phyloP scores from a whole-genome alignment of 306 rosid genomes.

The Castanea crenata region DNA sequence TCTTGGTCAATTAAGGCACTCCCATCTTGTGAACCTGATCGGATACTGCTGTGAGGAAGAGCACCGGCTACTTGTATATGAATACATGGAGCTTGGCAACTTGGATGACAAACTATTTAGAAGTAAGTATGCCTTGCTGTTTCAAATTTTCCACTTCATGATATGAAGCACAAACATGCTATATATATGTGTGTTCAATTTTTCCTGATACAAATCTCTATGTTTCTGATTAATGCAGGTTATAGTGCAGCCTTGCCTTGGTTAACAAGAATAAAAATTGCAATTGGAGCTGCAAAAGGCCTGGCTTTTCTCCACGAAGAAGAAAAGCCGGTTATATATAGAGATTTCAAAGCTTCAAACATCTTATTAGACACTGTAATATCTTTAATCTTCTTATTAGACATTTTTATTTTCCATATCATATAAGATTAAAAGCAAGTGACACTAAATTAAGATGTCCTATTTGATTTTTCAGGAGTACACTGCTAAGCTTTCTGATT shows the following conservation, averaged over 20 bases:
- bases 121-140: constrained; percentile 33
- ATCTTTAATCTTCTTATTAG: not conserved
- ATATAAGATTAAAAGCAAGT: not conserved
- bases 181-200: not conserved
- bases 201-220: constrained; percentile 6
- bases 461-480: constrained; percentile 47
- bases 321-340: constrained; percentile 73
- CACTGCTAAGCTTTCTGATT: constrained; percentile 83
- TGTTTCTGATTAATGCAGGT: constrained; percentile 48
- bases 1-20: constrained; percentile 88
- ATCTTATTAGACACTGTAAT: constrained; percentile 68
- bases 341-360: constrained; percentile 90
- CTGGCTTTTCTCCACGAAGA: constrained; percentile 86
- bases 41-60: constrained; percentile 94
- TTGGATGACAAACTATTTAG: constrained; percentile 64
- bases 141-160: not conserved
- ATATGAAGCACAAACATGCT: not conserved
- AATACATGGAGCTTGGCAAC: constrained; percentile 79
- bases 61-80: constrained; percentile 87
- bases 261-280: constrained; percentile 84
- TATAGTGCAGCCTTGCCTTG: constrained; percentile 78
- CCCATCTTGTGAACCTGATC: constrained; percentile 79
- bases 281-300: constrained; percentile 87
- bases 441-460: not conserved
- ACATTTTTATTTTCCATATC: not conserved